Evolutionary conservation across 169 alveolate species (phyloP).

Genomic region (Cryptosporidium viatorum): DNA sequence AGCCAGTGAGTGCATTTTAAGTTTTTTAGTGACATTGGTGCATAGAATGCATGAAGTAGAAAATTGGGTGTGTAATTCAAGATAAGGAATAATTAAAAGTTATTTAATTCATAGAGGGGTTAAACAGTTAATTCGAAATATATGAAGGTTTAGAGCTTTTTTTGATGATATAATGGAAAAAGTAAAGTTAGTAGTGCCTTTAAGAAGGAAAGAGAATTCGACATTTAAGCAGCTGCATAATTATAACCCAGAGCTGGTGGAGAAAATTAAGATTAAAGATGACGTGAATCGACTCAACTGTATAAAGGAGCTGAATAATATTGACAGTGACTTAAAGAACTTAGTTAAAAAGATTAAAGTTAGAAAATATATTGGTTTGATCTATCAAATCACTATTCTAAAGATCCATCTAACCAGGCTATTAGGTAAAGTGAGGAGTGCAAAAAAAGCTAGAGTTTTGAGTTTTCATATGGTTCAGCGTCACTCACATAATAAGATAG

Average conservation of each 20-base stretch:
- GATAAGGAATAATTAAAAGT: not conserved
- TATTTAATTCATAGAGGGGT: not conserved
- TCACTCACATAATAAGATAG: not conserved
- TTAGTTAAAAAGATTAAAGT: constrained; percentile 26
- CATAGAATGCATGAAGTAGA: not conserved
- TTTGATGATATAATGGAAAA: constrained; percentile 9
- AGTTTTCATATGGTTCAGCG: not conserved
- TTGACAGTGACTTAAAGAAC: constrained; percentile 1
- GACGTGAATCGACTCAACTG: not conserved
- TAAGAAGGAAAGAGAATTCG: not conserved
- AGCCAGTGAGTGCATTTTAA: not conserved
- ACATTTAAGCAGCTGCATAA: not conserved
- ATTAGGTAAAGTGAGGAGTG: not conserved
- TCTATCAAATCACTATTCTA: constrained; percentile 9
- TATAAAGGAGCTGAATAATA: constrained; percentile 16
- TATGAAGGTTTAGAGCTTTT: not conserved
- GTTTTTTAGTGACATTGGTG: not conserved
- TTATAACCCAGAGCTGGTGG: constrained; percentile 1
- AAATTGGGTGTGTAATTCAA: constrained; percentile 4
- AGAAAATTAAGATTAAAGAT: constrained; percentile 14
- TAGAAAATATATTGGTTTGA: not conserved
- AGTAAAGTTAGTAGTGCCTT: constrained; percentile 9
- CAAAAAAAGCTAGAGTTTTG: not conserved
- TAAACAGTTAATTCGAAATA: not conserved
- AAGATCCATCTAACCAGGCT: constrained; percentile 10